These are phyloP conservation scores for Curvularia hawaiiensis DNA, from an alignment of 2,329 filamentous ascomycete species.

Conservation along the genomic window DNA sequence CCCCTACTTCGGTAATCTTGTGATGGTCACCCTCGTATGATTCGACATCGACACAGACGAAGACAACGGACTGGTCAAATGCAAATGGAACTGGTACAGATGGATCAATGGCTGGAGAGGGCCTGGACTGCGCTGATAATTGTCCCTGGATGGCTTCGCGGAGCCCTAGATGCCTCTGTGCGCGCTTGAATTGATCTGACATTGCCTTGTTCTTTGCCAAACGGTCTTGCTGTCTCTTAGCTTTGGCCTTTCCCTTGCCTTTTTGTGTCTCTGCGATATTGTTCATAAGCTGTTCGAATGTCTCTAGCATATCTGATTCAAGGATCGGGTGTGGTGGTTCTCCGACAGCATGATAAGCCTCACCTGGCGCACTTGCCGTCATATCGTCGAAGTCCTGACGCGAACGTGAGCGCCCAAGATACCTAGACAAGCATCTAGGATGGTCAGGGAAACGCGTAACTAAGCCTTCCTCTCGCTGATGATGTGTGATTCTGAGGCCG, in stretches of 20 bases:
- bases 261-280: slow-evolving; percentile 57
- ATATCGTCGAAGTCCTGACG: slow-evolving; percentile 52
- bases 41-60: slow-evolving; percentile 84
- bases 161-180: slow-evolving; percentile 74
- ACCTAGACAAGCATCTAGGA: slow-evolving; percentile 68
- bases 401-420: slow-evolving; percentile 63
- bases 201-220: slow-evolving; percentile 58
- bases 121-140: not conserved
- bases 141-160: slow-evolving; percentile 43
- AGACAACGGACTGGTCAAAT: slow-evolving; percentile 61
- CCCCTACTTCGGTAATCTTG: slow-evolving; percentile 82
- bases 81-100: slow-evolving; percentile 30
- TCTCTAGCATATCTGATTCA: slow-evolving; percentile 48
- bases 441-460: slow-evolving; percentile 65
- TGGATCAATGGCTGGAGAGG: slow-evolving; percentile 24
- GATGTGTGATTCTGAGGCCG: slow-evolving; percentile 63
- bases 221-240: slow-evolving; percentile 57
- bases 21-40: slow-evolving; percentile 71
- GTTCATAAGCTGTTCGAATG: slow-evolving; percentile 62
- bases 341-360: slow-evolving; percentile 17
- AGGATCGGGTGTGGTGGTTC: slow-evolving; percentile 31
- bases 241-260: slow-evolving; percentile 54
- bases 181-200: slow-evolving; percentile 63
- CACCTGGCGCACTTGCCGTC: slow-evolving; percentile 27
- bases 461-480: slow-evolving; percentile 61